Evolutionary conservation across 1,284 basidiomycete species (phyloP).

Genomic region (Sanghuangporus baumii): DNA sequence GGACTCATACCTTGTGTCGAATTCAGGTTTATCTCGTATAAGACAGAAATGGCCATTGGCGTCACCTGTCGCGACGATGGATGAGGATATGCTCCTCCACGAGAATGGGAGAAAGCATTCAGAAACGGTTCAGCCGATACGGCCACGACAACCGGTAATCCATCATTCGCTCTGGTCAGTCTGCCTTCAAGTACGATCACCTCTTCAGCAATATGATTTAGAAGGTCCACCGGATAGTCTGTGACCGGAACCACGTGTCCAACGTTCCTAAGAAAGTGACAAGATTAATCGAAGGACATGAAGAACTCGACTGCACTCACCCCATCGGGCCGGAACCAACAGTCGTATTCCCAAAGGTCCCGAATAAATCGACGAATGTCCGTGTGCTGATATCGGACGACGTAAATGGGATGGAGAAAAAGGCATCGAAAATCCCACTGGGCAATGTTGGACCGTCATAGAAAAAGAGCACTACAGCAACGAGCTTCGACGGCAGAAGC

Average conservation of each 20-base stretch:
- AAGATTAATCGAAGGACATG: not conserved
- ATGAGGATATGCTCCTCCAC: constrained; percentile 14
- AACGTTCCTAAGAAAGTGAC: not conserved
- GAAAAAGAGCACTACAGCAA: not conserved
- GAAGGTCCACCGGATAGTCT: not conserved
- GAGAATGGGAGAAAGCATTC: constrained; percentile 1
- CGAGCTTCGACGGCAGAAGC: not conserved
- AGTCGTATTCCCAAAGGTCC: not conserved
- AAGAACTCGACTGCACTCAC: not conserved
- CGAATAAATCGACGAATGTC: constrained; percentile 4
- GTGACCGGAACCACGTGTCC: constrained; percentile 8
- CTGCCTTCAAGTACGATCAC: not conserved
- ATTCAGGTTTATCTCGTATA: not conserved
- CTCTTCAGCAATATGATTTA: not conserved
- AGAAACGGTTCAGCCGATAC: constrained; percentile 10
- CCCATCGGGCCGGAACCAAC: constrained; percentile 9
- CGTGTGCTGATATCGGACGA: not conserved
- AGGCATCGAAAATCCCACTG: constrained; percentile 1
- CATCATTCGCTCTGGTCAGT: not conserved
- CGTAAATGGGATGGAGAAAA: constrained; percentile 3
- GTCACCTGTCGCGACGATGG: constrained; percentile 4
- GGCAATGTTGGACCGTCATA: constrained; percentile 10
- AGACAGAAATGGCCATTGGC: not conserved
- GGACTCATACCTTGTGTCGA: not conserved
- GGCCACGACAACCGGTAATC: constrained; percentile 4